Conservation (phyloP, 2,329 filamentous ascomycete genomes). For the Cordyceps cateniannulata region DNA sequence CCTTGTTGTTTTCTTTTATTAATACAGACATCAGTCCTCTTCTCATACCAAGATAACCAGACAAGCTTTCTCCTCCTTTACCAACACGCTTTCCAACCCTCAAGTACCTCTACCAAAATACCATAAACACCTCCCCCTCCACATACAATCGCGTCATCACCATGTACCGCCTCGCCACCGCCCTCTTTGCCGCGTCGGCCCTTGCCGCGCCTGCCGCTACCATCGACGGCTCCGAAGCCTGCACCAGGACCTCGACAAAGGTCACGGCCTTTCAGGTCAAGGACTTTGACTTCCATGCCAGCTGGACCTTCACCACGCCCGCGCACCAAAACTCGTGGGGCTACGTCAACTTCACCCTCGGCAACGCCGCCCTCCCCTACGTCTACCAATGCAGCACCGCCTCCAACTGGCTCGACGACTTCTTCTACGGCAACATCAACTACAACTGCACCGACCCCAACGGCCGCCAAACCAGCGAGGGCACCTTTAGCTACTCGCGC, state of each 20-base stretch:
- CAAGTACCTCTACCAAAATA: background rate
- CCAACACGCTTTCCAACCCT: background rate
- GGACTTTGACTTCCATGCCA: slow-evolving; percentile 42
- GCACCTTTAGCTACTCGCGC: slow-evolving; percentile 38
- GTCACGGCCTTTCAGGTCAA: slow-evolving; percentile 32
- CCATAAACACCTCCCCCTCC: background rate
- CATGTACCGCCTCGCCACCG: slow-evolving; percentile 16
- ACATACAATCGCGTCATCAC: slow-evolving; percentile 9
- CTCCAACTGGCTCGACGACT: slow-evolving; percentile 38
- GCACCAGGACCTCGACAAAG: slow-evolving; percentile 18
- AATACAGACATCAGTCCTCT: background rate
- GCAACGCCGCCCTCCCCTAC: slow-evolving; percentile 37
- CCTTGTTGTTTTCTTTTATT: background rate
- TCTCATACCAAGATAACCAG: background rate
- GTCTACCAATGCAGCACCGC: slow-evolving; percentile 31
- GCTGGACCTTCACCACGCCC: slow-evolving; percentile 43
- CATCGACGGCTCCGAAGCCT: slow-evolving; percentile 12
- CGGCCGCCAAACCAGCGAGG: slow-evolving; percentile 19
- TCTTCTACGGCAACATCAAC: slow-evolving; percentile 41
- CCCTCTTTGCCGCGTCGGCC: slow-evolving; percentile 21
- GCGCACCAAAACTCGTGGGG: slow-evolving; percentile 45
- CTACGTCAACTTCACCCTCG: slow-evolving; percentile 42
- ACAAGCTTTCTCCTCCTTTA: background rate
- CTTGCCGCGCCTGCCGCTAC: slow-evolving; percentile 18
- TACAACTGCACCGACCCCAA: slow-evolving; percentile 37